These are phyloP conservation scores for Colletotrichum sp. DNA, from an alignment of 2,329 filamentous ascomycete species.

Conservation along the genomic window DNA sequence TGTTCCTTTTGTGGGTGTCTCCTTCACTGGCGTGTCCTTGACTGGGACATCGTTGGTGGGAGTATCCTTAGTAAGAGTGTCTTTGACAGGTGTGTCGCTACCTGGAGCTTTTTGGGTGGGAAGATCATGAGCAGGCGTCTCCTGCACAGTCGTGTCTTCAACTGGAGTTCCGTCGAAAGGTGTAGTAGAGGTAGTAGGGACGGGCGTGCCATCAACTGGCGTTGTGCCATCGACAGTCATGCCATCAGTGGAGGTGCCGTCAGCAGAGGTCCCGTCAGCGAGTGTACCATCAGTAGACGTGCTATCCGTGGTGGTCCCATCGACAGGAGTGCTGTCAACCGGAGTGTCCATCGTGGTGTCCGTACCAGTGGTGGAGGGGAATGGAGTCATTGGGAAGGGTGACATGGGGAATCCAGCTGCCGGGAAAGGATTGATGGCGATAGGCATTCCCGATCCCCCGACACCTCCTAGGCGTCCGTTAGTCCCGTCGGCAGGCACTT, in stretches of 20 bases:
- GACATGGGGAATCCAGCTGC: neutral
- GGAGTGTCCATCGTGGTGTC: neutral
- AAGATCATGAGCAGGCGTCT: neutral
- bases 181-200: neutral
- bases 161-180: neutral
- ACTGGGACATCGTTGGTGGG: neutral
- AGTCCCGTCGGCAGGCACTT: accelerated
- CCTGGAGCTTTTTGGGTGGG: accelerated
- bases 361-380: neutral
- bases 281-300: neutral
- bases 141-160: neutral
- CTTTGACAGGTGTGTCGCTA: neutral
- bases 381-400: neutral
- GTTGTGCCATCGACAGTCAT: neutral
- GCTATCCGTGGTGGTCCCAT: neutral
- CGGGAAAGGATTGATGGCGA: neutral
- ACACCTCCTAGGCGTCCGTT: neutral
- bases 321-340: neutral
- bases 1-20: neutral
- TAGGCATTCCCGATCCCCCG: neutral
- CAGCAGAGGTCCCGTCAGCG: neutral
- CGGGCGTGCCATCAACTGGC: neutral
- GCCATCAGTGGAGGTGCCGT: neutral
- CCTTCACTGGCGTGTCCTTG: neutral
- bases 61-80: neutral